A percentile compares a stretch with the other conserved stretches of the same genome.
Conservation (phyloP, 2,329 filamentous ascomycete genomes). For the Didymellaceae sp. region DNA sequence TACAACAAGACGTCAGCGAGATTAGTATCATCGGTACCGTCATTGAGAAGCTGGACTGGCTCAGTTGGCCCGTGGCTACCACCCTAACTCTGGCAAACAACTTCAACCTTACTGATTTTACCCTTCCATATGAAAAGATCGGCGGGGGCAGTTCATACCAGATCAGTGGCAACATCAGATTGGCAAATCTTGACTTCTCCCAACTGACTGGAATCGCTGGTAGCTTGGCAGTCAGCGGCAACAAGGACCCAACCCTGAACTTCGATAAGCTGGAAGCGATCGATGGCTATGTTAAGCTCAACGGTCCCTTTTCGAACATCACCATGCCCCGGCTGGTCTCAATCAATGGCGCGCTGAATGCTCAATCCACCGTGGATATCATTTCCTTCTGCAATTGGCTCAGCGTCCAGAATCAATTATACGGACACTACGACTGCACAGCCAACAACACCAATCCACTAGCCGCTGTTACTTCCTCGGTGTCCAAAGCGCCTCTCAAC, state of each 20-base stretch:
- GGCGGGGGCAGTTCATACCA: slow-evolving; percentile 21
- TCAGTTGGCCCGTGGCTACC: slow-evolving; percentile 28
- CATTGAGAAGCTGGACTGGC: slow-evolving; percentile 28
- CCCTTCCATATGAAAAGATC: slow-evolving; percentile 24
- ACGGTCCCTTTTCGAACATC: slow-evolving; percentile 25
- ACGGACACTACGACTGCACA: slow-evolving; percentile 28
- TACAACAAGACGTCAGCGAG: slow-evolving; percentile 22
- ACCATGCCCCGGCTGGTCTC: slow-evolving; percentile 25
- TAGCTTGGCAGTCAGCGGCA: slow-evolving; percentile 21
- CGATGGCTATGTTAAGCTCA: slow-evolving; percentile 25
- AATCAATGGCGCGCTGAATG: slow-evolving; percentile 24
- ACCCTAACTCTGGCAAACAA: slow-evolving; percentile 27
- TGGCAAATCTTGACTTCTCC: slow-evolving; percentile 19
- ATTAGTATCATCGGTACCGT: slow-evolving; percentile 26
- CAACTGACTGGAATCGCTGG: slow-evolving; percentile 22
- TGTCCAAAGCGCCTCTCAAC: not conserved
- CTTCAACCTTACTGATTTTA: slow-evolving; percentile 17
- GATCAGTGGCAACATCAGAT: slow-evolving; percentile 18
- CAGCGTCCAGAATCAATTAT: slow-evolving; percentile 4
- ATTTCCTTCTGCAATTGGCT: slow-evolving; percentile 21
- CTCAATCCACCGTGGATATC: slow-evolving; percentile 25
- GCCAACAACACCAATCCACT: slow-evolving; percentile 15
- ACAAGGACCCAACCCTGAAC: slow-evolving; percentile 6
- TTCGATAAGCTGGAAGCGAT: slow-evolving; percentile 27
- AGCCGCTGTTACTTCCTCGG: not conserved